phyloP scores from a whole-genome alignment of 2,329 filamentous ascomycete species.

The Calycina marina region DNA sequence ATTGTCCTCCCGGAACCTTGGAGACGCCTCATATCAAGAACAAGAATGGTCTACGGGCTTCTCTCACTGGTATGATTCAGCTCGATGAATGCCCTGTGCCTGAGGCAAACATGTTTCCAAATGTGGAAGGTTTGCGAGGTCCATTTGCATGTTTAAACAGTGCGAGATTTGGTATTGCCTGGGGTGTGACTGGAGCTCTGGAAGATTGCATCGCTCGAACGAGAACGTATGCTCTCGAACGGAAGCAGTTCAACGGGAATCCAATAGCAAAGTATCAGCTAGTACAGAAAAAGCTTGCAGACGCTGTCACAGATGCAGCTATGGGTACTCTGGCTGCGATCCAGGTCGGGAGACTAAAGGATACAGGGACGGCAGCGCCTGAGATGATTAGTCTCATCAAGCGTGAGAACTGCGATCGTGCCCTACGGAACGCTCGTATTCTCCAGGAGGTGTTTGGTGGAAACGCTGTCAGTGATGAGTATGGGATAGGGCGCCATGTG shows the following conservation, averaged over 20 bases:
- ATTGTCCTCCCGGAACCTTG: slow-evolving; percentile 76
- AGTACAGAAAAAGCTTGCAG: slow-evolving; percentile 92
- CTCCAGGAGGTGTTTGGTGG: slow-evolving; percentile 95
- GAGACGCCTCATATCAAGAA: slow-evolving; percentile 87
- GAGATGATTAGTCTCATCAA: slow-evolving; percentile 98
- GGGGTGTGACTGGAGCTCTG: slow-evolving; percentile 84
- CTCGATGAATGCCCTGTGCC: slow-evolving; percentile 82
- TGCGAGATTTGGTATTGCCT: slow-evolving; percentile 83
- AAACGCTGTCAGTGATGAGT: slow-evolving; percentile 97
- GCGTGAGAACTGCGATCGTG: slow-evolving; percentile 90
- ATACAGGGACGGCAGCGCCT: slow-evolving; percentile 71
- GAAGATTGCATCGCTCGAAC: slow-evolving; percentile 80
- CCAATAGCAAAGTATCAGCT: slow-evolving; percentile 93
- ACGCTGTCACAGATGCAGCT: slow-evolving; percentile 79
- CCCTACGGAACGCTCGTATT: slow-evolving; percentile 61
- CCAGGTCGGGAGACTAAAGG: slow-evolving; percentile 87
- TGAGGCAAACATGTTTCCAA: slow-evolving; percentile 84
- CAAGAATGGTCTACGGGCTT: slow-evolving; percentile 87
- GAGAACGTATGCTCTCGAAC: slow-evolving; percentile 75
- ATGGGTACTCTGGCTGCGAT: slow-evolving; percentile 82
- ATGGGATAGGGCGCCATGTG: slow-evolving; percentile 86
- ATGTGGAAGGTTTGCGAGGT: slow-evolving; percentile 71
- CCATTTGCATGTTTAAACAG: slow-evolving; percentile 93
- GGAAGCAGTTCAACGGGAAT: slow-evolving; percentile 93
- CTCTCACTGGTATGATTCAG: slow-evolving; percentile 95